phyloP scores from a whole-genome alignment of 768 basidiomycete species.

The Rhodotorula babjevae region DNA sequence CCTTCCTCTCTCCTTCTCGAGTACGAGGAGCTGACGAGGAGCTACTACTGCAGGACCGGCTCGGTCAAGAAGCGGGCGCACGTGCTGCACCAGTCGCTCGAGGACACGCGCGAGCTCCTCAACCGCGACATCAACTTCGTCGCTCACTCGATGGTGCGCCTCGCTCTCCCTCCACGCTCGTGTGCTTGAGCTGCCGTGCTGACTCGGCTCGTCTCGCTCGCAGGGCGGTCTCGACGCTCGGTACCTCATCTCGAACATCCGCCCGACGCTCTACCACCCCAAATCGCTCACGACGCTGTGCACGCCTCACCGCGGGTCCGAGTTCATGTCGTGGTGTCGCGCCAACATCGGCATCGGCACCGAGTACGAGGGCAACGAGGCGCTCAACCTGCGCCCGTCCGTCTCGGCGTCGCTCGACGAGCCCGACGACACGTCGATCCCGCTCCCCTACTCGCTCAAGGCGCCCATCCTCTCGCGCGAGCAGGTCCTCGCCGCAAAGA shows the following conservation, averaged over 20 bases:
- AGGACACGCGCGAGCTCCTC: constrained; percentile 53
- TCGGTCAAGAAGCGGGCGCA: constrained; percentile 76
- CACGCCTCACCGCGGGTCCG: constrained; percentile 91
- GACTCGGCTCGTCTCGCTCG: too few relatives aligned
- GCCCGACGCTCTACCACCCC: constrained; percentile 75
- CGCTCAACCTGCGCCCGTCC: constrained; percentile 16
- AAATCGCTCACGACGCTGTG: constrained; percentile 80
- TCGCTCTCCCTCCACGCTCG: neutral
- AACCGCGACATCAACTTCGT: constrained; percentile 86
- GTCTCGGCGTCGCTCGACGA: constrained; percentile 31
- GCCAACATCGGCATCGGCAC: constrained; percentile 85
- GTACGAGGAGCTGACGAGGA: neutral
- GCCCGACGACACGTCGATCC: constrained; percentile 28
- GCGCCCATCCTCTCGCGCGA: constrained; percentile 49
- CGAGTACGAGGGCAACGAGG: constrained; percentile 42
- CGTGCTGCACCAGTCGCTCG: constrained; percentile 67
- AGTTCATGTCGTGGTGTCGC: constrained; percentile 97
- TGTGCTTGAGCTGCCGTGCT: too few relatives aligned
- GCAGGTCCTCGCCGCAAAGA: constrained; percentile 32
- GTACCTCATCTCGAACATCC: constrained; percentile 79
- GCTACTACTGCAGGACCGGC: constrained; percentile 62
- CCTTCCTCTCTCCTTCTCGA: neutral
- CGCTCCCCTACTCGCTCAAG: constrained; percentile 51
- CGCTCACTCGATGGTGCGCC: constrained; percentile 79
- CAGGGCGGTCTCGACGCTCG: constrained; percentile 87